Base-by-base conservation (phyloP, 2,329 filamentous ascomycete genomes). In the Exophiala oligosperma region DNA sequence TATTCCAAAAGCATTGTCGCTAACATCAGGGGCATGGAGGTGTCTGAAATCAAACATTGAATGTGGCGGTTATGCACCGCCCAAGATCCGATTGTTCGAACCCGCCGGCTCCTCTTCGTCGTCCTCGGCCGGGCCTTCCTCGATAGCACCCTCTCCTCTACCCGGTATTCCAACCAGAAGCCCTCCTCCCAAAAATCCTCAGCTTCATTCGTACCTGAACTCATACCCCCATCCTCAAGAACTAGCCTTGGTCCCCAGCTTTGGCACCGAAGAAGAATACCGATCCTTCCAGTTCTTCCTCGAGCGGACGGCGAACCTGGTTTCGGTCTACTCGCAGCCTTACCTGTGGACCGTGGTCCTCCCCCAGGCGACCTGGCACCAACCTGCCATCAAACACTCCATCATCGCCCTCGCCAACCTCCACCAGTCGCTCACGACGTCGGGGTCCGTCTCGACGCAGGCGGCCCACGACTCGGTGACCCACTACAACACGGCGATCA, bases 361-460 rank as follows among this genome's bases (percentile, higher is more conserved):
- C 14, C 62, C 62, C 23, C 62, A 62, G 51, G 62, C 62, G 38
- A 57, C 56, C 32, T 57, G 49, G 46, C 53, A 57, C 17, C 62
- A 64, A 46, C 47, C 59, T 14, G 60, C 62, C 28, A 58, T 64
- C 48, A 62, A 62, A 26, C 62, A 64, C 46, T 61, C 62, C 7
- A 43, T 64, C 21, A 52, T 64, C 28, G 59, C 62, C 21, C 56
- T 64, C 21, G 58, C 56, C 11, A 60, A 46, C 8, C 26, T 62
- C 23, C 57, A 63, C 44, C 57, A 48, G 40, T 63, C 52, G 11
- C 57, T 63, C 29, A 59, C 50, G 14, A 52, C 47, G 4, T 12
- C 41, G 9, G 57, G 49, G 8, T 14, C 47, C 5, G 17, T 21
- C 8, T 48, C 52, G 24, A 43, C 35, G 17, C 35, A 29, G 35